Evolutionary conservation across 2,329 filamentous ascomycete species (phyloP).

Genomic region (Ophiocordyceps camponoti-saundersi): DNA sequence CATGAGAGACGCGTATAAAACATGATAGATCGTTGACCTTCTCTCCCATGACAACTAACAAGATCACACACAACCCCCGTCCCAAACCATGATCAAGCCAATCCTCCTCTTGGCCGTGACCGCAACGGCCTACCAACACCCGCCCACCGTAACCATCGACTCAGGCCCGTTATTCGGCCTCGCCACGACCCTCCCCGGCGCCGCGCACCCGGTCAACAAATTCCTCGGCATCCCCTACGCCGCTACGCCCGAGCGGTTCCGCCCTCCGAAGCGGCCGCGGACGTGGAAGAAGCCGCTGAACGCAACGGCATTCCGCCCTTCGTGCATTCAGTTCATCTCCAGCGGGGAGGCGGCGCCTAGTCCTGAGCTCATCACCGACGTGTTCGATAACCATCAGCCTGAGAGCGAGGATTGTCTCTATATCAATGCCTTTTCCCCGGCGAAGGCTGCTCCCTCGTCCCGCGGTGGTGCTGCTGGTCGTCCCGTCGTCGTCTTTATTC

Average conservation of each 20-base stretch:
- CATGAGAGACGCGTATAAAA: too few relatives aligned
- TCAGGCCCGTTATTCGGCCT: conserved; percentile 6
- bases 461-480: conserved; percentile 4
- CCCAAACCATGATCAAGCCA: neutral
- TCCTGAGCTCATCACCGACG: conserved; percentile 5
- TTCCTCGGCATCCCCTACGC: conserved; percentile 9
- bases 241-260: conserved; percentile 5
- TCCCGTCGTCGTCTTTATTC: conserved; percentile 10
- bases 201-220: conserved; percentile 5
- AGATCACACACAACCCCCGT: too few relatives aligned
- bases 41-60: too few relatives aligned
- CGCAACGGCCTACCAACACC: neutral
- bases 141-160: conserved; percentile 5
- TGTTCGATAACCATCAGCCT: conserved; percentile 6
- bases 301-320: conserved; percentile 4
- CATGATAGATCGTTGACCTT: too few relatives aligned
- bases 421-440: conserved; percentile 11
- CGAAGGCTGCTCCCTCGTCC: neutral
- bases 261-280: conserved; percentile 2
- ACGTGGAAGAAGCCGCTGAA: conserved; percentile 5
- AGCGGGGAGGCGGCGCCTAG: conserved; percentile 6
- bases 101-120: neutral
- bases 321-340: conserved; percentile 6
- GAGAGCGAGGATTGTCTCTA: conserved; percentile 13
- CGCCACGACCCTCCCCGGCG: conserved; percentile 5